Conservation (phyloP, 768 basidiomycete species). For the Boletus sensibilis region DNA sequence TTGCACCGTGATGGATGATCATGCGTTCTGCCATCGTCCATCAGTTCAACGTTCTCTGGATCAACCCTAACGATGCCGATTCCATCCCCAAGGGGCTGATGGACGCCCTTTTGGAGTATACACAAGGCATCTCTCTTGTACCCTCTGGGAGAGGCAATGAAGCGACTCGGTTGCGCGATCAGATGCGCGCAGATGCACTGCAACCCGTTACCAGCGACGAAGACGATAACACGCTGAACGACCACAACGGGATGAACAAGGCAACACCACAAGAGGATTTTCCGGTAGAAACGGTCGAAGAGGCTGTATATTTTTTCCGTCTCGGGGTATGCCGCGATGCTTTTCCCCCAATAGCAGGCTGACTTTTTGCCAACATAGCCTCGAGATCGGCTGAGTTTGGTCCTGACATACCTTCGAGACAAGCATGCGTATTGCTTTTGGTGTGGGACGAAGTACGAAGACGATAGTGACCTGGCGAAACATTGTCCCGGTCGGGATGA, state of each 20-base stretch:
- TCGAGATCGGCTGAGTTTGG: slow-evolving; percentile 62
- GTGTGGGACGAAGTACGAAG: slow-evolving; percentile 78
- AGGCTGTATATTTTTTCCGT: slow-evolving; percentile 64
- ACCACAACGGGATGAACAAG: slow-evolving; percentile 16
- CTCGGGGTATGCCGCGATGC: slow-evolving; percentile 48
- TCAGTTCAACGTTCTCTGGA: slow-evolving; percentile 82
- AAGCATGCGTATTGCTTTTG: slow-evolving; percentile 82
- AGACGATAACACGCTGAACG: slow-evolving; percentile 34
- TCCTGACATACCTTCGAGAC: slow-evolving; percentile 71
- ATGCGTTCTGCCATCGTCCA: background rate
- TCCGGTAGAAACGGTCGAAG: slow-evolving; percentile 58
- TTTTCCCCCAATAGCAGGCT: slow-evolving; percentile 10
- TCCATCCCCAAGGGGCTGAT: slow-evolving; percentile 67
- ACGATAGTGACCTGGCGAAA: slow-evolving; percentile 53
- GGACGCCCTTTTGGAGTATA: slow-evolving; percentile 51
- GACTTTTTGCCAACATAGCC: slow-evolving; percentile 46
- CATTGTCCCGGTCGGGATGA: slow-evolving; percentile 77
- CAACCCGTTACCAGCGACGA: slow-evolving; percentile 42
- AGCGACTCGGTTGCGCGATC: slow-evolving; percentile 55
- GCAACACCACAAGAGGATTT: slow-evolving; percentile 37
- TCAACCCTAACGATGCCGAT: slow-evolving; percentile 63
- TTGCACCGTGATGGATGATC: slow-evolving; percentile 6
- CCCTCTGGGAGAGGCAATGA: slow-evolving; percentile 18
- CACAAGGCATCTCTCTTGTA: slow-evolving; percentile 19
- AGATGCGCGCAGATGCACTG: slow-evolving; percentile 76